Evolutionary conservation across 2,329 filamentous ascomycete species (phyloP).

Genomic region (Metarhizium anisopliae): DNA sequence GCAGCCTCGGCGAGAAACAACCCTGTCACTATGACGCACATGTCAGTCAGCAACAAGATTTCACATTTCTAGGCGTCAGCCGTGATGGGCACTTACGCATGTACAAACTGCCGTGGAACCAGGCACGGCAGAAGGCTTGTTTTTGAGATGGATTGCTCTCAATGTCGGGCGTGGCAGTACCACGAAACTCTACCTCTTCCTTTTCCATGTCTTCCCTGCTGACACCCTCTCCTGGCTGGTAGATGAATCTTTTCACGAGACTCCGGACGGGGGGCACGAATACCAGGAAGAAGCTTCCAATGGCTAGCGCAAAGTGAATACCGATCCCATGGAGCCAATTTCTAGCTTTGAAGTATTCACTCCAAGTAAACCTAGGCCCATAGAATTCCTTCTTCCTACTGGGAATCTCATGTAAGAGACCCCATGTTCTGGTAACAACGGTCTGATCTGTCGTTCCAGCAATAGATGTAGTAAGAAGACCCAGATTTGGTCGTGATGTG

Average conservation of each 20-base stretch:
- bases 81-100: conserved; percentile 37
- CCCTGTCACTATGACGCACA: conserved; percentile 47
- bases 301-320: conserved; percentile 38
- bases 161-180: conserved; percentile 51
- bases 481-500: conserved; percentile 39
- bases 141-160: conserved; percentile 29
- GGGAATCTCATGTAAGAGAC: conserved; percentile 40
- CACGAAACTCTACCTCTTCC: conserved; percentile 55
- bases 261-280: conserved; percentile 36
- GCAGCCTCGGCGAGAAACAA: conserved; percentile 56
- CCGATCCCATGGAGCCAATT: conserved; percentile 41
- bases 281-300: conserved; percentile 35
- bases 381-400: conserved; percentile 40
- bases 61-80: not conserved
- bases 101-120: conserved; percentile 55
- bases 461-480: conserved; percentile 45
- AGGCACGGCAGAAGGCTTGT: conserved; percentile 46
- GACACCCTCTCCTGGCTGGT: conserved; percentile 47
- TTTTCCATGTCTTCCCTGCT: conserved; percentile 42
- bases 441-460: conserved; percentile 40
- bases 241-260: conserved; percentile 34
- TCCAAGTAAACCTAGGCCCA: conserved; percentile 52
- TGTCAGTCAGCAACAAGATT: not conserved
- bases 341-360: conserved; percentile 42
- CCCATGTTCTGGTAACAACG: conserved; percentile 55